A percentile compares a stretch with the other conserved stretches of the same genome.
Conservation (phyloP, 2,329 filamentous ascomycete species). For the Chaetomiaceae sp. region DNA sequence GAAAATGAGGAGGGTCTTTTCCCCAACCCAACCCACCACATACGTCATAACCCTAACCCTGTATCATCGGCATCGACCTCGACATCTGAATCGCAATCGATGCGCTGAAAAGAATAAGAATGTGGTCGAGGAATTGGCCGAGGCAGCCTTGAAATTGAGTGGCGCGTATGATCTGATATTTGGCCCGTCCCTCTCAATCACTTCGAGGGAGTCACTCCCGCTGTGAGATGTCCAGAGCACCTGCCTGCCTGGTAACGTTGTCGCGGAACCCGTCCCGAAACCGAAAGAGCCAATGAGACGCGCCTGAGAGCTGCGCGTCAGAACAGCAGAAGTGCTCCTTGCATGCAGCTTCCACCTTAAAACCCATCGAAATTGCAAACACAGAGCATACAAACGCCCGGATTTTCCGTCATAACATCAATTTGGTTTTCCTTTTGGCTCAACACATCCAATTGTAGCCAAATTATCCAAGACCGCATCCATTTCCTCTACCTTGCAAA, state of each 20-base stretch:
- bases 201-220: background rate
- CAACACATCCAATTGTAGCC: background rate
- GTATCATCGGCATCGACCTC: no score
- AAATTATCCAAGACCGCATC: background rate
- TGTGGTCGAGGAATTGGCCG: no score
- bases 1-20: no score
- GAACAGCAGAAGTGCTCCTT: slow-evolving; percentile 17
- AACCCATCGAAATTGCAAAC: no score
- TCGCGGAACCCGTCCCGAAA: background rate
- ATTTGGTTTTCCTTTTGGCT: background rate
- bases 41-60: slow-evolving; percentile 23
- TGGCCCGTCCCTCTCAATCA: background rate
- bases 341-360: slow-evolving; percentile 11
- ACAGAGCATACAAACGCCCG: no score
- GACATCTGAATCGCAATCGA: no score
- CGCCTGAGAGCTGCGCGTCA: slow-evolving; percentile 7
- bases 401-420: no score
- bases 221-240: background rate
- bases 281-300: slow-evolving; percentile 22
- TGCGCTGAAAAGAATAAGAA: no score
- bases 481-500: background rate
- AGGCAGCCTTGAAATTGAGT: background rate
- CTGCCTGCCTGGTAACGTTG: background rate
- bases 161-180: background rate
- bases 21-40: background rate